Conservation (phyloP, 371 early-diverging fungal genomes). For the Furculomyces boomerangus region DNA sequence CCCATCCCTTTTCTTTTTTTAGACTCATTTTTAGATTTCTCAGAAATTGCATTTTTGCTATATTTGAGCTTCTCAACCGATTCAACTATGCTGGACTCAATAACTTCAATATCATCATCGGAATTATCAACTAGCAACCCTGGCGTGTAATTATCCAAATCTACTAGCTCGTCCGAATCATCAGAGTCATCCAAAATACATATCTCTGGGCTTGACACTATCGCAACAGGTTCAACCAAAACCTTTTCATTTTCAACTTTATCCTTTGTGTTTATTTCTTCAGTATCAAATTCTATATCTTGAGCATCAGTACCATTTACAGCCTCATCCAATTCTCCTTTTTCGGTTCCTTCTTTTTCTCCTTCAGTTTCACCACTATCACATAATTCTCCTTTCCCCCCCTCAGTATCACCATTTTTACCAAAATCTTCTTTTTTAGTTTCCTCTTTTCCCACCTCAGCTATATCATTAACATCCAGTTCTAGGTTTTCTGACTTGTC, state of each 20-base stretch:
- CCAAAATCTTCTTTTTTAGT: neutral
- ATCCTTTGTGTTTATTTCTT: neutral
- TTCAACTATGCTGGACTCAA: no score
- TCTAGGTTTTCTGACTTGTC: neutral
- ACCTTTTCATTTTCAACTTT: neutral
- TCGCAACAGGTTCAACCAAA: neutral
- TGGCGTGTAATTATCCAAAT: neutral
- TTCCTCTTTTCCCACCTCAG: neutral
- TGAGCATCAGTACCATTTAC: neutral
- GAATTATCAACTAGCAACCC: neutral
- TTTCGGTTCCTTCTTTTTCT: neutral
- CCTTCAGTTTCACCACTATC: neutral
- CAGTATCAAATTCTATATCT: neutral
- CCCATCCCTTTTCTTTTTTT: neutral
- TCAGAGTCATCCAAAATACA: neutral
- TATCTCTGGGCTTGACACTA: neutral
- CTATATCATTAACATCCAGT: neutral
- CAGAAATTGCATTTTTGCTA: neutral
- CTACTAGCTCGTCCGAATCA: neutral
- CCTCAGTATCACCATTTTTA: neutral
- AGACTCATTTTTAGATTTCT: neutral
- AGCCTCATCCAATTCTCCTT: neutral
- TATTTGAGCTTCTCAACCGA: neutral
- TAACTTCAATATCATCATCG: neutral
- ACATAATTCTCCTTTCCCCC: neutral